These are phyloP conservation scores for Camptophora hylomeconis DNA, from an alignment of 2,329 filamentous ascomycete genomes.

Conservation along the genomic window DNA sequence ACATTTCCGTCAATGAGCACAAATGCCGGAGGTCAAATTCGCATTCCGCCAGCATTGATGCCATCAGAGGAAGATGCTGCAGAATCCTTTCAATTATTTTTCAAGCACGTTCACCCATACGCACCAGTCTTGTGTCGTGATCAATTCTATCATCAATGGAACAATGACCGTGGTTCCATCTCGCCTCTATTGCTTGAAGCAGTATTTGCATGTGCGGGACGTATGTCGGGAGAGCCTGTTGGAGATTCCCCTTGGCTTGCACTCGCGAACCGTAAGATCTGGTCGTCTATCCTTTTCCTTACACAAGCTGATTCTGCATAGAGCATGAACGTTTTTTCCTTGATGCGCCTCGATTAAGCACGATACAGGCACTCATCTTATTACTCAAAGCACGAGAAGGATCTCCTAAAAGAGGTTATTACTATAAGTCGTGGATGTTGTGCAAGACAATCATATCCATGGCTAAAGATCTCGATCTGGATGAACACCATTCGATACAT, in stretches of 20 bases:
- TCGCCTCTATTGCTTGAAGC: conserved; percentile 82
- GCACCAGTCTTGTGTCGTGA: conserved; percentile 76
- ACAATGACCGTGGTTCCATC: conserved; percentile 65
- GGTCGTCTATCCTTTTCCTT: conserved; percentile 10
- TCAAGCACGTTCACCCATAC: conserved; percentile 81
- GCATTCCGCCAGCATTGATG: conserved; percentile 88
- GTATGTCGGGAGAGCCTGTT: conserved; percentile 68
- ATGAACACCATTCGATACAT: conserved; percentile 76
- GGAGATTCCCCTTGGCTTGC: conserved; percentile 89
- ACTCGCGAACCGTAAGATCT: conserved; percentile 70
- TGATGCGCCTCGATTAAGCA: conserved; percentile 80
- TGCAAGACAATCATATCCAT: conserved; percentile 85
- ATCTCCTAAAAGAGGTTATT: conserved; percentile 87
- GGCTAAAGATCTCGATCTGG: conserved; percentile 78
- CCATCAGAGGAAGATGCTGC: conserved; percentile 70
- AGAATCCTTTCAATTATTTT: conserved; percentile 83
- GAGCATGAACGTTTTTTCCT: conserved; percentile 88
- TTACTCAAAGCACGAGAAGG: conserved; percentile 83
- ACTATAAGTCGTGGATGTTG: conserved; percentile 94
- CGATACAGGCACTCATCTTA: conserved; percentile 77
- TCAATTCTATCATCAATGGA: conserved; percentile 82
- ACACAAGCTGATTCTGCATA: conserved; percentile 26
- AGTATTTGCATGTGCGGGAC: conserved; percentile 77
- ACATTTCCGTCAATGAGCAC: conserved; percentile 50
- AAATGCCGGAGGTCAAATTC: conserved; percentile 61